phyloP scores from a whole-genome alignment of 805 yeast genomes.

The Scheffersomyces ergatensis region DNA sequence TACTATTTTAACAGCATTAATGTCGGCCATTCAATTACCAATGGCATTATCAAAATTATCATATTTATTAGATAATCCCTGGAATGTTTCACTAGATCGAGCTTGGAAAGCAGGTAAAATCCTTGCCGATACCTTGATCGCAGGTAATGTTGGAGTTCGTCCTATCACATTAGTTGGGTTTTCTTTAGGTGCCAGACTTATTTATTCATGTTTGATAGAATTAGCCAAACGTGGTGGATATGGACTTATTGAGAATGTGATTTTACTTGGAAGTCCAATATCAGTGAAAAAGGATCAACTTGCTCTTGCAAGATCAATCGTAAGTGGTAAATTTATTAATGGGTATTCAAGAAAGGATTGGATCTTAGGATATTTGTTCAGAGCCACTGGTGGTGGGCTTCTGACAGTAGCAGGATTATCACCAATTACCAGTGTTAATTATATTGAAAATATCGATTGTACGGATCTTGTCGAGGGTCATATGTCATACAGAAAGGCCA shows the following conservation, averaged over 20 bases:
- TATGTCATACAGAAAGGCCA: slow-evolving; percentile 93
- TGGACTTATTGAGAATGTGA: slow-evolving; percentile 88
- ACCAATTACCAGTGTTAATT: slow-evolving; percentile 58
- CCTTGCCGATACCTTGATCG: slow-evolving; percentile 84
- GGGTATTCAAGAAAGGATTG: slow-evolving; percentile 93
- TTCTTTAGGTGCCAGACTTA: slow-evolving; percentile 88
- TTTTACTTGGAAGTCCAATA: slow-evolving; percentile 83
- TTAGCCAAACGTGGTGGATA: slow-evolving; percentile 80
- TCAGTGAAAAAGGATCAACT: slow-evolving; percentile 77
- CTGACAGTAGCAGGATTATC: slow-evolving; percentile 90
- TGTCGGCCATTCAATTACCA: slow-evolving; percentile 92
- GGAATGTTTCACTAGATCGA: slow-evolving; percentile 95
- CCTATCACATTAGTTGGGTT: slow-evolving; percentile 93
- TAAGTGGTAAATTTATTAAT: slow-evolving; percentile 84
- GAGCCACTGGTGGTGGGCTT: slow-evolving; percentile 95
- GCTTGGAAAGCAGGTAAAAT: slow-evolving; percentile 96
- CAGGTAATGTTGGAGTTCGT: slow-evolving; percentile 85
- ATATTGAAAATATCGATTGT: slow-evolving; percentile 83
- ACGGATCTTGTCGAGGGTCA: slow-evolving; percentile 89
- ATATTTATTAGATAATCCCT: slow-evolving; percentile 90
- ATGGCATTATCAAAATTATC: slow-evolving; percentile 87
- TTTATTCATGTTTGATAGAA: slow-evolving; percentile 85
- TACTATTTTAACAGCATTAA: slow-evolving; percentile 81
- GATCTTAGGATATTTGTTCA: slow-evolving; percentile 90
- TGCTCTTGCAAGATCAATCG: slow-evolving; percentile 76